Base-by-base conservation (phyloP, 306 rosid species). In the Nissolia schottii region DNA sequence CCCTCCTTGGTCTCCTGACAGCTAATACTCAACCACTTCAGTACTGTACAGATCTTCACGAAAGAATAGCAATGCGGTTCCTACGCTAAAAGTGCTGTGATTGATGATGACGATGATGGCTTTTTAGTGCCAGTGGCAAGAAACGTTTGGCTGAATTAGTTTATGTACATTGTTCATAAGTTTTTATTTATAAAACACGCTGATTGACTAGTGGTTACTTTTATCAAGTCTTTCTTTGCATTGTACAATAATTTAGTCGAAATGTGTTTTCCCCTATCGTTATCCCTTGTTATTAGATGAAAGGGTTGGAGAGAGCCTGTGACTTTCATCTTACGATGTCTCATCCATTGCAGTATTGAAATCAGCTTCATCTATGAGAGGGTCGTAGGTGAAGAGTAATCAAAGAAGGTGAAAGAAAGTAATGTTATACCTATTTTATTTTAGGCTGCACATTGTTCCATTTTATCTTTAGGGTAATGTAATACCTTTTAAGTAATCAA, bases 141-240 rank as follows among this genome's bases (percentile, higher is more conserved):
- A 58, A 67, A 67, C 48, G 54, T 51, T 72, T n/a, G 75, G 54
- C 41, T 65, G 77, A 59, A n/a, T 58, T 57, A 70, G 63, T 60
- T n/a, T 74, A 51, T 53, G 75, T 82, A 61, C 80, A 75, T 71
- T 79, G 68, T 73, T 63, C 59, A 46, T 74, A 68, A 38, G 74
- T 34, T 79, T 77, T 67, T 43, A 61, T 56, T 71, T 81, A 11
- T 60, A 60, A 35, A 76, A 60, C 75, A 18, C 34, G 57, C 65
- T 70, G 65, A 61, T 64, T 18, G 61, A 62, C 20, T 50, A 48
- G 68, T 75, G 51, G 75, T 35, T 45, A 45, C 19, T 14, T 71
- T 64, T 65, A 7, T 46, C 70, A 13, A 25, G 64, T 38, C n/a
- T n/a, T n/a, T 64, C 64, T 68, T 77, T 71, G 37, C 73, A 35